Evolutionary conservation across 306 rosid species (phyloP), one percentile per base, ranked within the genome.

Genomic region (Dicorynia guianensis): DNA sequence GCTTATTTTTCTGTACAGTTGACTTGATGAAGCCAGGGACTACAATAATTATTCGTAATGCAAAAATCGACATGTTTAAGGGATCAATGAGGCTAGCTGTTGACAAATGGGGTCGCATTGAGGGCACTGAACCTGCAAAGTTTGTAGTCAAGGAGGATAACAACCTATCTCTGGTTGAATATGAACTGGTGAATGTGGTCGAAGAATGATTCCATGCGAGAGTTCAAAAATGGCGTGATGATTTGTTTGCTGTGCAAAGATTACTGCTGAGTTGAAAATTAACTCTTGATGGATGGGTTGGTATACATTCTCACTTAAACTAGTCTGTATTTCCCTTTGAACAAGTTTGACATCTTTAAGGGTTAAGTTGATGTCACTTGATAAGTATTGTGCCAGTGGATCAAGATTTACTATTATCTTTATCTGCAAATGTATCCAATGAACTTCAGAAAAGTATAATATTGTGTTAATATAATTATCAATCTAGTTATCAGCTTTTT

Each of bases 101-200:
- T 58, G 83, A 79, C 58, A 79, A 79, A 73, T 79, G 83, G 83
- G 83, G 83, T 15, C 83, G 79, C 40, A 67, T 79, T 39, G 83
- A 79, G 64, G 75, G 53, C 34, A 81, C 88, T 33, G 88, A 85
- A 30, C 81, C 86, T 39, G 86, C 81, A 30, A 46, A 74, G 2
- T 85, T 85, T 34, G 56, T 4, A 25, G 88, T 85, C 63, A 81
- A 85, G 71, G 84, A 85, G 79, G 88, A 85, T 54, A 85, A 81
- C 79, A 81, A 85, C 50, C 70, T 85, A 17, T 85, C 88, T 15
- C 56, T 85, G 34, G 72, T 85, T 19, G 88, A 85, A 66, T 85
- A 85, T 61, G 88, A 85, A 69, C 56, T 85, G 67, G 85, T 85
- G 58, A 85, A 85, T 7, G 81, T 82, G 54, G 79, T 60, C 18